phyloP scores from a whole-genome alignment of 2,329 filamentous ascomycete species.

The Tolypocladium guangdongense region DNA sequence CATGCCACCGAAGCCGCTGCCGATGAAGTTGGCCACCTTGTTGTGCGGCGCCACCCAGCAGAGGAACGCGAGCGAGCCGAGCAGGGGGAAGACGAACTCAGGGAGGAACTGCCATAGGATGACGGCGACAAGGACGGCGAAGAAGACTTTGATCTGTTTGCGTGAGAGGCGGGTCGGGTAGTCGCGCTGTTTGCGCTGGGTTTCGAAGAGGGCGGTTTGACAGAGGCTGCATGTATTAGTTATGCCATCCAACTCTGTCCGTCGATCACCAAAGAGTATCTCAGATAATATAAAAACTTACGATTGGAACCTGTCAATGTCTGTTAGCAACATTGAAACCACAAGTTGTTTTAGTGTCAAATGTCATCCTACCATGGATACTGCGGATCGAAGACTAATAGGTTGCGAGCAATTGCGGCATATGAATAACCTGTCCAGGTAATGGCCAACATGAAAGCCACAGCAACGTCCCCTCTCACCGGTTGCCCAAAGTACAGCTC shows the following conservation, averaged over 20 bases:
- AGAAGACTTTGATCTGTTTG: constrained; percentile 47
- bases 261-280: background rate
- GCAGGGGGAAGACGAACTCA: constrained; percentile 48
- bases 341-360: too few species aligned
- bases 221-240: constrained; percentile 21
- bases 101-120: constrained; percentile 52
- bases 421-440: constrained; percentile 48
- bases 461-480: constrained; percentile 40
- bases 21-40: constrained; percentile 46
- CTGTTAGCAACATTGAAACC: background rate
- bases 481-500: constrained; percentile 44
- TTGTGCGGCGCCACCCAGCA: constrained; percentile 54
- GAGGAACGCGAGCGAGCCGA: constrained; percentile 48
- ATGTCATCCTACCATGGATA: constrained; percentile 9
- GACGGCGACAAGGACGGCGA: constrained; percentile 37
- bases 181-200: constrained; percentile 39
- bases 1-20: constrained; percentile 51
- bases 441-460: constrained; percentile 49
- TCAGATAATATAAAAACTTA: constrained; percentile 5
- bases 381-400: constrained; percentile 46
- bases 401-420: constrained; percentile 44
- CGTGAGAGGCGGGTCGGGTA: constrained; percentile 35
- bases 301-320: constrained; percentile 26
- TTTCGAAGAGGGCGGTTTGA: constrained; percentile 49
- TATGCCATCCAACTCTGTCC: background rate